Conservation (phyloP, 2,329 filamentous ascomycete species). For the Trichoderma arundinaceum region DNA sequence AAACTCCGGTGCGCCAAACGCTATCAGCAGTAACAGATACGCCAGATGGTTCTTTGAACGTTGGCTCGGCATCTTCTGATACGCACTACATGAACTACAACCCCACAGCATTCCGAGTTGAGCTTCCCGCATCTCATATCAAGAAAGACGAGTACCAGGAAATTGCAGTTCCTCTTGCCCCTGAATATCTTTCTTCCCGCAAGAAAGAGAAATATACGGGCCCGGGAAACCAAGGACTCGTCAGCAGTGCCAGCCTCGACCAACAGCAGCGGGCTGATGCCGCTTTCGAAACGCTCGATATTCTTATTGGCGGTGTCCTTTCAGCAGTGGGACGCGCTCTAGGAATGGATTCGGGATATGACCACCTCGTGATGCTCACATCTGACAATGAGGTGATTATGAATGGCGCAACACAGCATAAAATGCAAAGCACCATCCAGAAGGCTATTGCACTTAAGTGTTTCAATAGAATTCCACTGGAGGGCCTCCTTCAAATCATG, state of each 20-base stretch:
- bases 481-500: slow-evolving; percentile 76
- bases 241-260: slow-evolving; percentile 67
- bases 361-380: slow-evolving; percentile 59
- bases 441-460: slow-evolving; percentile 73
- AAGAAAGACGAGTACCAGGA: slow-evolving; percentile 60
- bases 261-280: slow-evolving; percentile 81
- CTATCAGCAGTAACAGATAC: slow-evolving; percentile 23
- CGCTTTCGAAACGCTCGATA: slow-evolving; percentile 72
- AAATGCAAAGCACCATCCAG: slow-evolving; percentile 73
- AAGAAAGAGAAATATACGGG: slow-evolving; percentile 59
- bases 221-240: slow-evolving; percentile 60
- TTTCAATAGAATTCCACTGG: slow-evolving; percentile 73
- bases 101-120: slow-evolving; percentile 51
- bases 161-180: slow-evolving; percentile 53
- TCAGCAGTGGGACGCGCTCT: slow-evolving; percentile 74
- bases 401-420: slow-evolving; percentile 69
- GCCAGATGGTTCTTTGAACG: slow-evolving; percentile 27
- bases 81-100: slow-evolving; percentile 30
- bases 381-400: slow-evolving; percentile 70
- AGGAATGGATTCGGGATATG: slow-evolving; percentile 60
- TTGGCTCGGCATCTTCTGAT: slow-evolving; percentile 29
- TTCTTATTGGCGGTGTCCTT: slow-evolving; percentile 73
- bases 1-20: slow-evolving; percentile 32
- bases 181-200: slow-evolving; percentile 55
- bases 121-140: slow-evolving; percentile 52